Base-by-base conservation (phyloP, 768 basidiomycete species). In the Cubamyces lactineus region DNA sequence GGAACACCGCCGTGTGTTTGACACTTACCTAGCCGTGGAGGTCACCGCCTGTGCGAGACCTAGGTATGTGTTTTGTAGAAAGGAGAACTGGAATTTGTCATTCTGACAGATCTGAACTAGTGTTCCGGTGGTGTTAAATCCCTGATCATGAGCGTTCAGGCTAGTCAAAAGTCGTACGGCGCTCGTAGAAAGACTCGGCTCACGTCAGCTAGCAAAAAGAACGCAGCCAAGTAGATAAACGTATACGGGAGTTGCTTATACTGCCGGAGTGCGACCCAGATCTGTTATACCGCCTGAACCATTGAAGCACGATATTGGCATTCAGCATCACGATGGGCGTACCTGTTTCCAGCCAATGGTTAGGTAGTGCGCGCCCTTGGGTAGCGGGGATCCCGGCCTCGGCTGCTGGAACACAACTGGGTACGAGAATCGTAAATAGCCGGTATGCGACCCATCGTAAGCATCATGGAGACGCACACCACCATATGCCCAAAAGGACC, bases 291-390 rank as follows among this genome's bases (percentile, higher is more conserved):
- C n/a, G 9, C 19, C 5, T 9, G 42, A 49, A 12, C 0, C 3
- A 26, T 24, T 11, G 12, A 17, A 23, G 15, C 38, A 19, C 28
- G 28, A 30, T 8, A 43, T 21, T 40, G 39, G 55, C 6, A 40
- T 28, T 7, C 46, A 39, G 21, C 5, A 70, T 5, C 67, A 55
- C 19, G 28, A 5, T 11, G 19, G 23, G 24, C 48, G 17, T 59
- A 85, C 89, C 79, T 93, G 91, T 69, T 90, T 92, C 88, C 89
- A 94, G 45, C 93, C 93, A 46, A 95, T 83, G 0, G 91, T 91
- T 24, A 92, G 62, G 68, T 94, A 94, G 60, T 74, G 82, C 65
- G 92, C 86, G 51, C 87, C 87, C 65, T 86, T 87, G 0, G 93
- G 93, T 19, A 95, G 77, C 12, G 85, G 75, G 54, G 92, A 90